Conservation (phyloP, 2,329 filamentous ascomycete species). For the Scedosporium dehoogii region DNA sequence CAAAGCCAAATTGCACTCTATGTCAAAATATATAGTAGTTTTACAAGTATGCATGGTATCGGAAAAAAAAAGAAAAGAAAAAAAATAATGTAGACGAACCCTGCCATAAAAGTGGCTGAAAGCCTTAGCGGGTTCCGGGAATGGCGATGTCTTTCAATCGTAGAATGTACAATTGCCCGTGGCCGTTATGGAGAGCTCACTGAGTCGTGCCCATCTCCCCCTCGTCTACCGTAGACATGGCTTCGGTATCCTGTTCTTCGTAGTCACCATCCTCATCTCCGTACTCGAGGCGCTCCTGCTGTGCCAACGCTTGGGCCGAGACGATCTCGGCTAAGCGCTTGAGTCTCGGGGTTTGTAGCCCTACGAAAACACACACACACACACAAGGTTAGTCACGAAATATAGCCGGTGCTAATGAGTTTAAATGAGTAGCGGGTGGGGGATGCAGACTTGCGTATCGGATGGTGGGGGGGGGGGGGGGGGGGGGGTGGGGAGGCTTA, state of each 20-base stretch:
- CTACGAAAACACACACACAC: conserved; percentile 28
- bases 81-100: neutral
- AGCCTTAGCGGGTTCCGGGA: neutral
- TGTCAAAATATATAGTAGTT: neutral
- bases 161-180: neutral
- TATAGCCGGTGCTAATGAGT: neutral
- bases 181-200: neutral
- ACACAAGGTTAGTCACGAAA: no score
- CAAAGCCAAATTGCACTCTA: neutral
- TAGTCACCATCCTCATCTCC: conserved; percentile 34
- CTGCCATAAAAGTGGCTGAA: neutral
- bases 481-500: conserved; percentile 39
- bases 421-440: neutral
- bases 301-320: conserved; percentile 88
- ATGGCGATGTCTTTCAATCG: neutral
- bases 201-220: neutral
- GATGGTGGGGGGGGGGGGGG: neutral
- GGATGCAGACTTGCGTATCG: neutral
- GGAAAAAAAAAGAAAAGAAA: neutral
- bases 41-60: neutral
- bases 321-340: conserved; percentile 98
- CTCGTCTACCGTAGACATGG: conserved; percentile 4
- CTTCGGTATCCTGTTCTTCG: conserved; percentile 14
- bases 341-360: conserved; percentile 89
- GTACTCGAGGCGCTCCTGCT: conserved; percentile 76